Conservation (phyloP, 2,329 filamentous ascomycete species). For the Calonectria pseudoreteaudii region DNA sequence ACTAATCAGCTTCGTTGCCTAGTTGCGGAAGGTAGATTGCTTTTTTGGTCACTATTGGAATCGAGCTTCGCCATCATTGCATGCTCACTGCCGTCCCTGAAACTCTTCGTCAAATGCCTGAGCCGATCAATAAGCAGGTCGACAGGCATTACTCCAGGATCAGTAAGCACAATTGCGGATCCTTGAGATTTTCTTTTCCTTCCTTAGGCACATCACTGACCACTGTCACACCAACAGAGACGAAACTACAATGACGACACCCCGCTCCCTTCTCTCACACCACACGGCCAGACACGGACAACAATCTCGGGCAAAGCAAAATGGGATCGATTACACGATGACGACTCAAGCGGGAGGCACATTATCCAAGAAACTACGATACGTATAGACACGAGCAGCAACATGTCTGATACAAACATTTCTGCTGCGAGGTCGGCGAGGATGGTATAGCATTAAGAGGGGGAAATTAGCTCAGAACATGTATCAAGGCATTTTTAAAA, state of each 20-base stretch:
- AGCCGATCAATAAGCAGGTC: conserved; percentile 20
- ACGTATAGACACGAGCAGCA: not conserved
- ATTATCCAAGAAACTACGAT: conserved; percentile 14
- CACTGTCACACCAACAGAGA: not conserved
- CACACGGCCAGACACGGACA: conserved; percentile 13
- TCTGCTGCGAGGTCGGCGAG: not conserved
- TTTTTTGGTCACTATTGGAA: conserved; percentile 28
- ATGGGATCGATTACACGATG: conserved; percentile 25
- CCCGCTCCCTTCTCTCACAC: not conserved
- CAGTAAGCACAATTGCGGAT: not conserved
- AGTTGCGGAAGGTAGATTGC: conserved; percentile 26
- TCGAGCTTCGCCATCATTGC: conserved; percentile 30
- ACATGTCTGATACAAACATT: not conserved
- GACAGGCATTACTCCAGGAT: conserved; percentile 2
- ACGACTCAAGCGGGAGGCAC: conserved; percentile 25
- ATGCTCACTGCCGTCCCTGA: conserved; percentile 25
- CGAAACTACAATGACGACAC: not conserved
- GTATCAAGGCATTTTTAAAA: not conserved
- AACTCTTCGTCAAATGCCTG: conserved; percentile 22
- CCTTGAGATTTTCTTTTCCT: rapidly evolving
- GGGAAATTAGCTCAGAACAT: not conserved
- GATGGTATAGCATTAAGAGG: not conserved
- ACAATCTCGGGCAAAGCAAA: conserved; percentile 11
- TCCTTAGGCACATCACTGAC: not conserved
- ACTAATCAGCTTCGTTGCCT: not conserved